Evolutionary conservation across 345 rosid species (phyloP).

Genomic region (Eucalyptus sideroxylon): DNA sequence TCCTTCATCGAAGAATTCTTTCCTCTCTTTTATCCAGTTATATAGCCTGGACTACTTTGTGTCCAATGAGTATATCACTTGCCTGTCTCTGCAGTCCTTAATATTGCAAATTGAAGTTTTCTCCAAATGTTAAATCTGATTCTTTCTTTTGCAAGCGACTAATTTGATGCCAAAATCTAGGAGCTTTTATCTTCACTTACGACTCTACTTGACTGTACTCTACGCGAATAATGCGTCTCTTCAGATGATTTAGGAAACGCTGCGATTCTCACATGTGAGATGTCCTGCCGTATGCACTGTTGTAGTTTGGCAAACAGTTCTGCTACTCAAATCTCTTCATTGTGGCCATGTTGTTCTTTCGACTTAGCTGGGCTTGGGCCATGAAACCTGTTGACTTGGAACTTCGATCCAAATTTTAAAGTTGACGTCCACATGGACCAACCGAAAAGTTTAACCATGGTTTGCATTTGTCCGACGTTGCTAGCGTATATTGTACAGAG

Average conservation of each 20-base stretch:
- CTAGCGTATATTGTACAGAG: too few species aligned
- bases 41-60: constrained; percentile 80
- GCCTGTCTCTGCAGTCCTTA: not conserved
- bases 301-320: not conserved
- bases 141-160: not conserved
- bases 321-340: not conserved
- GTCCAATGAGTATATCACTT: constrained; percentile 87
- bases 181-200: not conserved
- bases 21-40: constrained; percentile 29
- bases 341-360: not conserved
- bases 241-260: not conserved
- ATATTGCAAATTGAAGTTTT: not conserved
- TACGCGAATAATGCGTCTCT: not conserved
- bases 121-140: not conserved
- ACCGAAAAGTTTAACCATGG: too few species aligned
- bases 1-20: not conserved
- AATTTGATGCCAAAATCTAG: not conserved
- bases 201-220: not conserved
- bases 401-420: too few species aligned
- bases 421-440: too few species aligned
- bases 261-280: not conserved
- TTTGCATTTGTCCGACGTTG: too few species aligned
- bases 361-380: not conserved
- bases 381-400: not conserved
- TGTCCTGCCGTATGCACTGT: not conserved